Evolutionary conservation across 202 grass and related monocot genomes (phyloP), one percentile per base, ranked within the genome.

Genomic region (Zoysia matrella): DNA sequence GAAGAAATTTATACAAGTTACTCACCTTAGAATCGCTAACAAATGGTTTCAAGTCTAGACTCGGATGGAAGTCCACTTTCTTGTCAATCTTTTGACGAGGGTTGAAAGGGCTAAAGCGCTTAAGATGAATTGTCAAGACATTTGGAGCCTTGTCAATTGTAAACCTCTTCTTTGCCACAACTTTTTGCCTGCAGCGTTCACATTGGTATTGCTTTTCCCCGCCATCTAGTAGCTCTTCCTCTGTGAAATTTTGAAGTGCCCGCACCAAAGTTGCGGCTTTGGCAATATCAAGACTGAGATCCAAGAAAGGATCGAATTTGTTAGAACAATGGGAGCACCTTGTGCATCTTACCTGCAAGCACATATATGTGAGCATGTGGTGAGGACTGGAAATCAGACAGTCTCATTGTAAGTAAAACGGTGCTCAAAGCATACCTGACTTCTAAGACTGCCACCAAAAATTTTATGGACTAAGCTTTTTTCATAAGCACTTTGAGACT

Each of bases 391-490:
- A 41, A 75, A 65, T 58, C 15, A 10, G 3, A 16, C 66, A 75
- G 71, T 69, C 0, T 4, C 6, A 6, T 40, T 51, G n/a, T 79
- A 79, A 55, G 41, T 71, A 48, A 15, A 70, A 58, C n/a, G 71
- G 83, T 60, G 75, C 51, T 60, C 39, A 87, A 11, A 51, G 12
- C 54, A 74, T 84, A 99, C 96, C 92, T 96, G 93, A 85, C 93
- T 96, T 88, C 93, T 90, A 69, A 99, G 89, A 39, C 81, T 80
- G 13, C 96, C 96, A 76, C 96, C 96, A 82, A 99, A 99, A 75
- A 99, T 99, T 88, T 87, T 96, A 75, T 99, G 93, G 58, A 99
- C 93, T 86, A 99, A 69, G 84, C 96, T 99, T 88, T 86, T 99
- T 16, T 99, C 96, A 84, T 99, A 96, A 81, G 93, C 96, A 89